Percentiles rank a stretch among this genome's conserved stretches.
Conservation (phyloP, 345 rosid genomes). For the Eucalyptus pauciflora region DNA sequence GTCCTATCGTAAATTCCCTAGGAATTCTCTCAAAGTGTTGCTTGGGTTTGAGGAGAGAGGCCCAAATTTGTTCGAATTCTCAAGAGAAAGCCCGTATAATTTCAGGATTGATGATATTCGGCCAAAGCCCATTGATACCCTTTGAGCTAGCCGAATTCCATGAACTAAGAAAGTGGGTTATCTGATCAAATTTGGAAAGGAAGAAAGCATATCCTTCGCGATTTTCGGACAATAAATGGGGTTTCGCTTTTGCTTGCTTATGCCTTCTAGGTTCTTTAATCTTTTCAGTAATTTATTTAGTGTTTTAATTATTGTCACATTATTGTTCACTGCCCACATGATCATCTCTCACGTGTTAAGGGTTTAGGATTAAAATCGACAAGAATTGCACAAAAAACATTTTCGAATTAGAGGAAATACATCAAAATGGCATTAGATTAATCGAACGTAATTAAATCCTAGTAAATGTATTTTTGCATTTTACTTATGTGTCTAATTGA, state of each 20-base stretch:
- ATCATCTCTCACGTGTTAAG: not conserved
- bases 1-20: no score
- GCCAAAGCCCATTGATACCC: not conserved
- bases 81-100: no score
- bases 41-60: no score
- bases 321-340: fast-evolving
- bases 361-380: not conserved
- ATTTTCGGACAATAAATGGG: not conserved
- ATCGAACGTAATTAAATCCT: no score
- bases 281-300: not conserved
- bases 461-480: no score
- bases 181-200: not conserved
- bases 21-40: no score
- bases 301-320: no score
- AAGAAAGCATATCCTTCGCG: not conserved
- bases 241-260: not conserved
- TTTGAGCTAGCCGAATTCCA: not conserved
- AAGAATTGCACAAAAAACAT: no score
- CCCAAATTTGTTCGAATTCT: no score
- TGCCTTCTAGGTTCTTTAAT: not conserved
- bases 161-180: not conserved
- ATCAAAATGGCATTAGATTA: no score
- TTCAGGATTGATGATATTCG: not conserved
- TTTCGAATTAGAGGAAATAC: no score
- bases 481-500: no score